Percentiles rank a stretch among this genome's conserved stretches.
Conservation (phyloP, 805 yeast species). For the Kuraishia ogatae region DNA sequence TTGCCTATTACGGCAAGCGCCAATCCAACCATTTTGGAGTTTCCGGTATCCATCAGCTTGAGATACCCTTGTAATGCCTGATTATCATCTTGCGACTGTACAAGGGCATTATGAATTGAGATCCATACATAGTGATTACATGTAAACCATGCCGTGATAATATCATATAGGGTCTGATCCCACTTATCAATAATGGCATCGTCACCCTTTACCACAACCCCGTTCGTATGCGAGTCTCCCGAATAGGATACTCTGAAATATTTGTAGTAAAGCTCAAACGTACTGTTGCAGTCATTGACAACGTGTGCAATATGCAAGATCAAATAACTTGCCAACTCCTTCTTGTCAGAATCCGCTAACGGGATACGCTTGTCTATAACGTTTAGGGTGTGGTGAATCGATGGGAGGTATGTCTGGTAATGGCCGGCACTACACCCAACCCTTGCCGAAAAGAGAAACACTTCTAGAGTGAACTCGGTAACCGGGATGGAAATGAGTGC, state of each 20-base stretch:
- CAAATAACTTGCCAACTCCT: slow-evolving; percentile 31
- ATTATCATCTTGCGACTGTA: slow-evolving; percentile 3
- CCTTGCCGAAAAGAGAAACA: slow-evolving; percentile 38
- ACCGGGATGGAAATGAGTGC: slow-evolving; percentile 35
- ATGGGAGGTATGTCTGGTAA: slow-evolving; percentile 46
- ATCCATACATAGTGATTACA: slow-evolving; percentile 25
- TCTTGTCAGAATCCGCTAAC: slow-evolving; percentile 22
- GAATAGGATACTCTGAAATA: slow-evolving; percentile 20
- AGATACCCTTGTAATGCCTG: slow-evolving; percentile 9
- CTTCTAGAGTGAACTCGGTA: slow-evolving; percentile 29
- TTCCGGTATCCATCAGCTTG: slow-evolving; percentile 35
- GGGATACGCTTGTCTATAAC: slow-evolving; percentile 11
- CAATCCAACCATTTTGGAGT: slow-evolving; percentile 19
- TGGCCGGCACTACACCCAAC: slow-evolving; percentile 36
- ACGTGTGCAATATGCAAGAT: slow-evolving; percentile 38
- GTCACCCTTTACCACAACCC: no score
- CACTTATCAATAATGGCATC: no score
- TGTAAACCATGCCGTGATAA: slow-evolving; percentile 20
- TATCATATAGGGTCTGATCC: background rate
- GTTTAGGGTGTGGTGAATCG: slow-evolving; percentile 33
- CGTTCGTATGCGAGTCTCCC: no score
- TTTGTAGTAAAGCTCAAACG: slow-evolving; percentile 22
- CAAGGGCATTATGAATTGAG: slow-evolving; percentile 6
- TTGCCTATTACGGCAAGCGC: slow-evolving; percentile 24
- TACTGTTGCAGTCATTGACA: slow-evolving; percentile 21